phyloP scores from a whole-genome alignment of 2,329 filamentous ascomycete genomes.

The Verticillium nonalfalfae region DNA sequence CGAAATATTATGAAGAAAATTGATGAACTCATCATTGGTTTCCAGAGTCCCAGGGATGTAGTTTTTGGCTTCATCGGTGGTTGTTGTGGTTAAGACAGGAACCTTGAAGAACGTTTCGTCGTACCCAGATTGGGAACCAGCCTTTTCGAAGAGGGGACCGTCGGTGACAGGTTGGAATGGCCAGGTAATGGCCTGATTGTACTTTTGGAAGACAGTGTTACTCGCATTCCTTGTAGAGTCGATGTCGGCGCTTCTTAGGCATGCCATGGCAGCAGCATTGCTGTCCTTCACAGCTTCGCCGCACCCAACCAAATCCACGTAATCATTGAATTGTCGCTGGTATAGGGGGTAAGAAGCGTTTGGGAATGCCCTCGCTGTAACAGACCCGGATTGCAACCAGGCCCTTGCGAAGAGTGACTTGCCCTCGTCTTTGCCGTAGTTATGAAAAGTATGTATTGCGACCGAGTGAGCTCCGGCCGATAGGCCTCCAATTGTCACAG shows the following conservation, averaged over 20 bases:
- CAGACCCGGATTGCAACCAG: conserved; percentile 28
- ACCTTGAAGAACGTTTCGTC: conserved; percentile 29
- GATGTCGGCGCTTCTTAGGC: conserved; percentile 28
- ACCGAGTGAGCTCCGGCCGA: conserved; percentile 41
- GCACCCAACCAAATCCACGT: conserved; percentile 20
- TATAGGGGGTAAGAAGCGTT: conserved; percentile 26
- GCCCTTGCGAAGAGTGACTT: conserved; percentile 23
- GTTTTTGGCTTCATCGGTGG: conserved; percentile 28
- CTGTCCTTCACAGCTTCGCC: conserved; percentile 19
- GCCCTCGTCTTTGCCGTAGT: conserved; percentile 23
- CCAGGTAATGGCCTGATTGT: conserved; percentile 34
- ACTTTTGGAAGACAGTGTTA: conserved; percentile 27
- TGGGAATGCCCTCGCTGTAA: conserved; percentile 28
- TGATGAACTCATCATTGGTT: conserved; percentile 26
- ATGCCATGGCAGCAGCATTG: conserved; percentile 25
- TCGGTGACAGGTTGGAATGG: conserved; percentile 41
- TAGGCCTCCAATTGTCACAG: conserved; percentile 49
- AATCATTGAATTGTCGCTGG: conserved; percentile 23
- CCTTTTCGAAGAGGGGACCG: conserved; percentile 37
- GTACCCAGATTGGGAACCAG: conserved; percentile 32
- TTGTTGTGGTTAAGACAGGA: conserved; percentile 27
- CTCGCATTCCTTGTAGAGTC: conserved; percentile 28
- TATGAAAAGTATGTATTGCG: conserved; percentile 30
- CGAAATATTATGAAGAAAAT: conserved; percentile 26
- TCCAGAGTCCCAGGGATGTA: conserved; percentile 23